Base-by-base conservation (phyloP, 2,329 filamentous ascomycete species). In the Pyrenophora graminea region DNA sequence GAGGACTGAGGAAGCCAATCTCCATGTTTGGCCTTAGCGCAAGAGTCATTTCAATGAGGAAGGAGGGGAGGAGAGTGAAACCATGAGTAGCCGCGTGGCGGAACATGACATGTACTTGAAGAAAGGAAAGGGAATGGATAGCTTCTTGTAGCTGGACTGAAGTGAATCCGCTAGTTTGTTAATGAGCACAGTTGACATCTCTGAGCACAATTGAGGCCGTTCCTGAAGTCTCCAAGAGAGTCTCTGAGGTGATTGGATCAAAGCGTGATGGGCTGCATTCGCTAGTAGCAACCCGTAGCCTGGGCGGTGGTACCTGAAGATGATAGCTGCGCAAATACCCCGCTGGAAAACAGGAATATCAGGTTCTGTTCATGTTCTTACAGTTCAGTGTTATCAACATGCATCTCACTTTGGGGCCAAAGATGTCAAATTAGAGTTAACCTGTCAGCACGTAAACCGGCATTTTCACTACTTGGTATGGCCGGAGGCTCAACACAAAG, bases 131-230 rank as follows among this genome's bases (percentile, higher is more conserved):
- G 41, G 21, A n/a, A 12, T 3, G n/a, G 21, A 41, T 15, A 31
- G 32, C 15, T 21, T 40, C 34, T 56, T 56, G 46, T 53, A 49
- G 34, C 10, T 10, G 17, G 19, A 27, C 23, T n/a, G 18, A 9
- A 18, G 21, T 1, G 15, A 3, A 7, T 33, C n/a, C 7, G 6
- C 15, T 7, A 27, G 17, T 18, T 8, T 19, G 21, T 25, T 19
- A 13, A 8, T 37, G 40, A 48, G 48, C 44, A 23, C 38, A 33
- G 34, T 36, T 15, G 45, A 27, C 23, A 2, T 31, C 23, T 7
- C 6, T 52, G 49, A 53, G 50, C 50, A 53, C 15, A 39, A 53
- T 53, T 53, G 50, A 49, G 50, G 39, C 21, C n/a, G 21, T 63
- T 63, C 31, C 18, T 17, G 43, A 23, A 8, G 18, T 9, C 47